Conservation (phyloP, 2,329 filamentous ascomycete species). For the Cryphonectria parasitica region DNA sequence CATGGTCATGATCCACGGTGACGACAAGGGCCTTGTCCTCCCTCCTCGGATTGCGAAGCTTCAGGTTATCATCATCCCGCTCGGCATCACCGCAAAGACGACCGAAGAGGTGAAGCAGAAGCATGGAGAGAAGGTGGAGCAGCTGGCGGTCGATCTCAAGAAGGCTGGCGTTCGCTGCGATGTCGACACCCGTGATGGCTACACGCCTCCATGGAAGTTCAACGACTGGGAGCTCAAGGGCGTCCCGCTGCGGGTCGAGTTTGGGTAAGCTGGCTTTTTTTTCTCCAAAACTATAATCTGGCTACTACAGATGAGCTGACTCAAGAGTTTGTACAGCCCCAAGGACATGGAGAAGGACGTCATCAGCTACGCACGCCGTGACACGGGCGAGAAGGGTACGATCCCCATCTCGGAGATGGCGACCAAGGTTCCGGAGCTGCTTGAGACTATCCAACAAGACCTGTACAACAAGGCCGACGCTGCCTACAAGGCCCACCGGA, state of each 20-base stretch:
- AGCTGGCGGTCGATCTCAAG: conserved; percentile 70
- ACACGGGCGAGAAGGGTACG: conserved; percentile 81
- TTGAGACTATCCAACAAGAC: conserved; percentile 88
- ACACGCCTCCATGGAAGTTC: conserved; percentile 97
- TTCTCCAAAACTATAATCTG: neutral
- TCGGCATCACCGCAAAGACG: conserved; percentile 89
- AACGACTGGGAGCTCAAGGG: conserved; percentile 98
- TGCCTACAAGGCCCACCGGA: conserved; percentile 78
- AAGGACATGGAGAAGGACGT: conserved; percentile 67
- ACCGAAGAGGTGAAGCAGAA: conserved; percentile 76
- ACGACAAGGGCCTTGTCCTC: conserved; percentile 92
- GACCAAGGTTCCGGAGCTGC: conserved; percentile 75
- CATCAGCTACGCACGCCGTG: conserved; percentile 84
- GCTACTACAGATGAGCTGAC: neutral
- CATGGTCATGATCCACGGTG: conserved; percentile 98
- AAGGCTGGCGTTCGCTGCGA: conserved; percentile 77
- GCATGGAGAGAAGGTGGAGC: conserved; percentile 76
- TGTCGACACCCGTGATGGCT: conserved; percentile 84
- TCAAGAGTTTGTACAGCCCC: conserved; percentile 6
- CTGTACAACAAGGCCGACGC: conserved; percentile 77
- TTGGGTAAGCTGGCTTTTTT: conserved; percentile 79
- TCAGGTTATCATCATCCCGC: conserved; percentile 86
- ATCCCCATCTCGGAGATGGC: conserved; percentile 76
- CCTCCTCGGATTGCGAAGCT: conserved; percentile 87
- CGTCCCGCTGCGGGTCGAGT: conserved; percentile 90